Conservation (phyloP, 768 basidiomycete genomes). For the Steccherinum ochraceum region DNA sequence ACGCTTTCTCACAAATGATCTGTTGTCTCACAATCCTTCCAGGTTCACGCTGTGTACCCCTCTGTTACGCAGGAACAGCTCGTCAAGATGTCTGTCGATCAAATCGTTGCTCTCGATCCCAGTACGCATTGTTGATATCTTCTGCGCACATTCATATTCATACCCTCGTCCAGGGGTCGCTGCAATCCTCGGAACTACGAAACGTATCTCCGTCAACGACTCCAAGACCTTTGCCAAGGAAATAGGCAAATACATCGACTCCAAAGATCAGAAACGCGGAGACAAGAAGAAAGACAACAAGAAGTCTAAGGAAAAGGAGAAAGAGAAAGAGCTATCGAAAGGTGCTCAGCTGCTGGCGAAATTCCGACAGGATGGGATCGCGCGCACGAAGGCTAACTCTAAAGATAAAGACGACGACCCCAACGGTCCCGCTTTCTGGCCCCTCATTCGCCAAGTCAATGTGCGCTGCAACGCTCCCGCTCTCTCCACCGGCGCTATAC, state of each 20-base stretch:
- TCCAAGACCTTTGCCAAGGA: constrained; percentile 47
- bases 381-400: constrained; percentile 27
- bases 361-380: constrained; percentile 5
- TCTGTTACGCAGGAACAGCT: constrained; percentile 41
- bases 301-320: constrained; percentile 16
- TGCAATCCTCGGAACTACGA: constrained; percentile 43
- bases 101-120: constrained; percentile 43
- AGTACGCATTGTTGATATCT: constrained; percentile 25
- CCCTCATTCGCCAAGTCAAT: constrained; percentile 55
- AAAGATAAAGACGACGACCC: constrained; percentile 27
- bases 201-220: constrained; percentile 43
- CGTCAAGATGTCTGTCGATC: constrained; percentile 40
- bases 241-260: constrained; percentile 60
- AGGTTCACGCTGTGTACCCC: constrained; percentile 63
- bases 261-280: constrained; percentile 50
- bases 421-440: constrained; percentile 47
- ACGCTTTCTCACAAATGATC: background rate
- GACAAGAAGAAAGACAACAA: constrained; percentile 39
- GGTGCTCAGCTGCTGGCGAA: constrained; percentile 11
- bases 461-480: constrained; percentile 48
- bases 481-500: constrained; percentile 50
- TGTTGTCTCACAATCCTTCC: background rate
- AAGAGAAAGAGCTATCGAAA: constrained; percentile 11
- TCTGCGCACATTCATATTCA: background rate
- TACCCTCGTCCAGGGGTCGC: constrained; percentile 31